phyloP scores from a whole-genome alignment of 1,284 basidiomycete genomes.

The Grifola frondosa region DNA sequence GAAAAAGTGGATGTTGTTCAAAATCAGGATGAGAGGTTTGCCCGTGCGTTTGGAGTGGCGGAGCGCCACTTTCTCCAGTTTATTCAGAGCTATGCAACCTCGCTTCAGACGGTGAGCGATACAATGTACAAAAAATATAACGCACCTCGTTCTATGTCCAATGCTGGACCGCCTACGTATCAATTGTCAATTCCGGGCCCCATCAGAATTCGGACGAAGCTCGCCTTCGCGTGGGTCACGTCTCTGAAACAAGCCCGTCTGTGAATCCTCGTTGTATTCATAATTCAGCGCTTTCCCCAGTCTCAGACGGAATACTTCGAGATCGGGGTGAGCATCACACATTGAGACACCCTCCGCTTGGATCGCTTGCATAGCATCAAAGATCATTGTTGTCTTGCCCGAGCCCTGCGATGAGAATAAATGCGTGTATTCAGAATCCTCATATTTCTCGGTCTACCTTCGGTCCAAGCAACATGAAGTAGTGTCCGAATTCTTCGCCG shows the following conservation, averaged over 20 bases:
- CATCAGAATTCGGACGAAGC: not conserved
- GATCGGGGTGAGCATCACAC: slow-evolving; percentile 61
- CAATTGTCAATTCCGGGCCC: not conserved
- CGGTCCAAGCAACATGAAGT: slow-evolving; percentile 74
- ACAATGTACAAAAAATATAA: not conserved
- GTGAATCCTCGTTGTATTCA: slow-evolving; percentile 80
- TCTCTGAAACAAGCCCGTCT: slow-evolving; percentile 76
- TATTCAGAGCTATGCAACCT: slow-evolving; percentile 60
- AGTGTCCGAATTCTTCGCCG: slow-evolving; percentile 70
- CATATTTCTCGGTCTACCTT: slow-evolving; percentile 48
- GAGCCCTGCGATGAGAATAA: slow-evolving; percentile 42
- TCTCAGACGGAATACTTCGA: slow-evolving; percentile 76
- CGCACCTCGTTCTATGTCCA: slow-evolving; percentile 81
- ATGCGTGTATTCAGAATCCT: slow-evolving; percentile 2
- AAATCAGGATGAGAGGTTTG: slow-evolving; percentile 72
- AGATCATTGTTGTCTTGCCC: slow-evolving; percentile 78
- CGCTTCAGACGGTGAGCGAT: not conserved
- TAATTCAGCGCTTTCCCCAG: slow-evolving; percentile 80
- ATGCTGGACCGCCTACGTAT: slow-evolving; percentile 63
- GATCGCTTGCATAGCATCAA: slow-evolving; percentile 75
- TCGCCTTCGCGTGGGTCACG: slow-evolving; percentile 79
- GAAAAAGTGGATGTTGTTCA: slow-evolving; percentile 80
- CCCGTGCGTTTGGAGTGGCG: slow-evolving; percentile 53
- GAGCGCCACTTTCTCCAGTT: slow-evolving; percentile 85
- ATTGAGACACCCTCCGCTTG: slow-evolving; percentile 67